Percentiles rank a stretch among this genome's conserved stretches.
phyloP scores from a whole-genome alignment of 225 moss, liverwort and hornwort species.

The Marchantia polymorpha region DNA sequence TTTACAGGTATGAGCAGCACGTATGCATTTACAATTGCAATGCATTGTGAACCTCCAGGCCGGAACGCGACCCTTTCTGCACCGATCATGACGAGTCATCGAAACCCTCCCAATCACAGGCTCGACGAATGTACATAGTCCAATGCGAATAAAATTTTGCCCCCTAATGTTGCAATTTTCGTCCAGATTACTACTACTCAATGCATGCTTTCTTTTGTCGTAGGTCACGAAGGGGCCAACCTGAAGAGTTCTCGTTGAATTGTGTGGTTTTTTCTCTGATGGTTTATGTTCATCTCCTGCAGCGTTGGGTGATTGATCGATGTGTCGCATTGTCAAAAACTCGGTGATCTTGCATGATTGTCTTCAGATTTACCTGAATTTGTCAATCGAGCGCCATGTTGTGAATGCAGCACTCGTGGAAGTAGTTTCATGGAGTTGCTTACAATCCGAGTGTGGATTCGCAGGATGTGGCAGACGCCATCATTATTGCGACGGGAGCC shows the following conservation, averaged over 20 bases:
- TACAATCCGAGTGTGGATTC: too few relatives aligned
- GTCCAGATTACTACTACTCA: not conserved
- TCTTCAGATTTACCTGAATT: not conserved
- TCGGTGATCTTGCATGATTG: not conserved
- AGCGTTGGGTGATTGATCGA: not conserved
- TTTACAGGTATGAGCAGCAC: conserved; percentile 25
- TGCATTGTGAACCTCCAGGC: not conserved
- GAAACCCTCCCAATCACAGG: not conserved
- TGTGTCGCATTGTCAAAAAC: not conserved
- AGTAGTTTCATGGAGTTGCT: too few relatives aligned
- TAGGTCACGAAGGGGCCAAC: not conserved
- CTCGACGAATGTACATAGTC: not conserved
- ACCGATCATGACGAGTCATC: not conserved
- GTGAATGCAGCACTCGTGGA: not conserved
- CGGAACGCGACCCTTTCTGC: not conserved
- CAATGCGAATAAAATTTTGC: not conserved
- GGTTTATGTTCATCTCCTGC: not conserved
- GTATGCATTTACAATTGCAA: not conserved
- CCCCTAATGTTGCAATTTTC: not conserved
- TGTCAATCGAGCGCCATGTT: not conserved
- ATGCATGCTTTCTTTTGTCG: not conserved
- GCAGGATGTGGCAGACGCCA: conserved; percentile 40
- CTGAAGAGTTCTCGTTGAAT: not conserved
- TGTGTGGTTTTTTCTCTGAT: too few relatives aligned
- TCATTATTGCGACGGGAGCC: conserved; percentile 36